These are phyloP conservation scores for Cytospora piceae DNA, from an alignment of 2,329 filamentous ascomycete species.

Conservation along the genomic window DNA sequence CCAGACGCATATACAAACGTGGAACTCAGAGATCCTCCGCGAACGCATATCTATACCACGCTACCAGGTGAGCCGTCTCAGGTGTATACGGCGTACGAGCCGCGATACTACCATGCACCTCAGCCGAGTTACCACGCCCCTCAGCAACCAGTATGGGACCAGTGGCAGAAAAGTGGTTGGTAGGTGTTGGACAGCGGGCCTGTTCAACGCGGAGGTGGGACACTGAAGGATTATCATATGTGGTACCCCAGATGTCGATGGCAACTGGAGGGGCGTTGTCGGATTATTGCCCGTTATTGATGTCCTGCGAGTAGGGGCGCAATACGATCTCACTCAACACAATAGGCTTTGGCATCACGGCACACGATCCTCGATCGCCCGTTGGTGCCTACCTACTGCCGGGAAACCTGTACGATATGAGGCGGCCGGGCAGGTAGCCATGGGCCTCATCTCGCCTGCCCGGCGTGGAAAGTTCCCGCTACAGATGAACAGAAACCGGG, in stretches of 20 bases:
- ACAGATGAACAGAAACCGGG: no score
- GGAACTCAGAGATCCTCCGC: neutral
- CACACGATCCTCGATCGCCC: no score
- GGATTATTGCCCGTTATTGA: neutral
- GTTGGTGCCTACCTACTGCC: no score
- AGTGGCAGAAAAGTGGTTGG: neutral
- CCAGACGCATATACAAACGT: neutral
- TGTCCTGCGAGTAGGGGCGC: neutral
- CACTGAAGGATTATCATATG: neutral
- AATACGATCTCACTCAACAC: no score
- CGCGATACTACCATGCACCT: neutral
- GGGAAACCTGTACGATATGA: no score
- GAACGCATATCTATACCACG: neutral
- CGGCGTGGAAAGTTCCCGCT: no score
- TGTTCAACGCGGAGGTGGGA: neutral
- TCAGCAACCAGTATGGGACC: constrained; percentile 2
- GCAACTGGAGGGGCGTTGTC: neutral
- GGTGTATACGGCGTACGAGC: neutral
- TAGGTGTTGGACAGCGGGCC: neutral
- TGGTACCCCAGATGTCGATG: neutral
- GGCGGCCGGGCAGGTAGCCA: no score
- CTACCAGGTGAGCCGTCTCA: neutral
- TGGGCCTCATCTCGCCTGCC: no score
- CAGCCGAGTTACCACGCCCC: neutral
- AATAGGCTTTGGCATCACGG: no score